Evolutionary conservation across 371 early-diverging fungal species (phyloP).

Genomic region (Mortierella sp.): DNA sequence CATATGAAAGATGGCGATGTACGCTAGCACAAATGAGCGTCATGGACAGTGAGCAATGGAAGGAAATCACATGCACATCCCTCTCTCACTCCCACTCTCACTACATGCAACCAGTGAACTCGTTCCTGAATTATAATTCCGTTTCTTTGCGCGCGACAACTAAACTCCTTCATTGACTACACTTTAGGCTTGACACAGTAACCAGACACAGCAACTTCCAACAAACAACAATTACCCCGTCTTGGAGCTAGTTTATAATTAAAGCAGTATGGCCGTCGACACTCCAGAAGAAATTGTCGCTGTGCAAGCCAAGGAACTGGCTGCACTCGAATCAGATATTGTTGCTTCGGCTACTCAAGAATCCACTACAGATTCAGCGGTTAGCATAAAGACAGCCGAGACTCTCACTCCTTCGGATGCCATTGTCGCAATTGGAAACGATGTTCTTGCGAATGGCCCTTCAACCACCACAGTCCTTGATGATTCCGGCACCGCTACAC

Average conservation of each 20-base stretch:
- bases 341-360: not conserved
- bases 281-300: not conserved
- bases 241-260: not conserved
- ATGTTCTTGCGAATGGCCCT: slow-evolving; percentile 36
- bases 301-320: not conserved
- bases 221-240: not conserved
- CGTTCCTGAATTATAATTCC: too few relatives aligned
- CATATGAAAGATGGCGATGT: not conserved
- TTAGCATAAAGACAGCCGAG: not conserved
- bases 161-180: too few relatives aligned
- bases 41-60: not conserved
- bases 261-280: not conserved
- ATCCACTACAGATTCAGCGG: not conserved
- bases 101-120: too few relatives aligned
- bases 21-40: not conserved
- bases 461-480: slow-evolving; percentile 6
- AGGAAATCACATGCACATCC: not conserved
- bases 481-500: slow-evolving; percentile 23
- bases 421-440: slow-evolving; percentile 53
- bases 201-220: not conserved
- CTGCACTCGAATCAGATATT: slow-evolving; percentile 1
- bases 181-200: too few relatives aligned
- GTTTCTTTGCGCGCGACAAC: too few relatives aligned
- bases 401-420: slow-evolving; percentile 29
- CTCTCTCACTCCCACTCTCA: too few relatives aligned